These are phyloP conservation scores for Yamadazyma dendronema DNA, from an alignment of 1,139 yeast genomes.

Conservation along the genomic window DNA sequence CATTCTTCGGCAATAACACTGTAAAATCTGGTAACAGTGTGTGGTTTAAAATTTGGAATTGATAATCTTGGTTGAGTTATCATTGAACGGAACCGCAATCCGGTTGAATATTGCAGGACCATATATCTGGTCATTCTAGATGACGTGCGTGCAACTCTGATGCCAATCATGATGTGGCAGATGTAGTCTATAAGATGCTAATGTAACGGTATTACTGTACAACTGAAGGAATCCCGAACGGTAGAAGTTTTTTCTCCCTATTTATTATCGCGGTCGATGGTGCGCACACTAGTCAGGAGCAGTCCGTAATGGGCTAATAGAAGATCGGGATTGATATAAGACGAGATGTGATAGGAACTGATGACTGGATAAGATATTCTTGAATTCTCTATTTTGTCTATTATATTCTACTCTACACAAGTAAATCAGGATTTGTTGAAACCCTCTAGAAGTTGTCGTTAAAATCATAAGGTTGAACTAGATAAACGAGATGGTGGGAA, in stretches of 20 bases:
- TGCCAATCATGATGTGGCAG: constrained; percentile 1
- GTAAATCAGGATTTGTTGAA: constrained; percentile 8
- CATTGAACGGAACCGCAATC: background rate
- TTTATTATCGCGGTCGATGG: background rate
- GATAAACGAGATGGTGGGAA: constrained; percentile 3
- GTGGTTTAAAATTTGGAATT: background rate
- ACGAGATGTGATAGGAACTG: too few species aligned
- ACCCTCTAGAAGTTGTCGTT: constrained; percentile 6
- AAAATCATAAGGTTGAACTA: constrained; percentile 15
- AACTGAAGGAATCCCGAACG: background rate
- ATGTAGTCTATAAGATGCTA: background rate
- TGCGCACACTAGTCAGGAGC: too few species aligned
- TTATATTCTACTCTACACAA: background rate
- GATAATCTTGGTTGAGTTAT: background rate
- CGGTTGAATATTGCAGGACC: background rate
- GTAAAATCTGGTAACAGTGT: constrained; percentile 14
- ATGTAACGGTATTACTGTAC: background rate
- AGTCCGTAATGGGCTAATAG: too few species aligned
- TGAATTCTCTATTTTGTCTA: too few species aligned
- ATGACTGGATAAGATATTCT: too few species aligned
- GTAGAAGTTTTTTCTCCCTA: constrained; percentile 1
- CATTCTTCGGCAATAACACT: constrained; percentile 33
- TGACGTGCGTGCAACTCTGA: background rate
- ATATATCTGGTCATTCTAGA: background rate
- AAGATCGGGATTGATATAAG: too few species aligned